These are phyloP conservation scores for Ophiostoma quercus DNA, from an alignment of 2,329 filamentous ascomycete genomes.

Conservation along the genomic window DNA sequence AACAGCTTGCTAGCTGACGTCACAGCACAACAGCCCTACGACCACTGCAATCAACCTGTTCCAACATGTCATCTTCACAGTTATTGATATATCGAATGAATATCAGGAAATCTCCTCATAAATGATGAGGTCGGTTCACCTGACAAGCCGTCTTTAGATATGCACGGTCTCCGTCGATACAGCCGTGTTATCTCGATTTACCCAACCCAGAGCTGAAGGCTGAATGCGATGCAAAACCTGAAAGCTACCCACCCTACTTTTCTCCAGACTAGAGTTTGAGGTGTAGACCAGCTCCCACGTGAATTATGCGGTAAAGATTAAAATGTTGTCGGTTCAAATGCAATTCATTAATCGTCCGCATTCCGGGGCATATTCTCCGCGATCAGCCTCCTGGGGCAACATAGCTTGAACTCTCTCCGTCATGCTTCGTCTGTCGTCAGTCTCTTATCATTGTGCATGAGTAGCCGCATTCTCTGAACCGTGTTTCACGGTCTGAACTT, in stretches of 20 bases:
- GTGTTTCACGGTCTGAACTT: not conserved
- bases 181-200: not conserved
- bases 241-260: not conserved
- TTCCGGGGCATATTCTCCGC: not conserved
- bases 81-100: not conserved
- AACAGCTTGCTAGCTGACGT: not conserved
- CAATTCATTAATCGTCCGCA: not conserved
- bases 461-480: not conserved
- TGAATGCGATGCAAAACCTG: not conserved
- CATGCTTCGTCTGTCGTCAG: not conserved
- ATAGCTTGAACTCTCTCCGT: not conserved
- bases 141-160: not conserved
- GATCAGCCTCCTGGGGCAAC: not conserved
- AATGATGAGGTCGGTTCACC: not conserved
- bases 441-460: conserved; percentile 1
- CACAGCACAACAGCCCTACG: not conserved
- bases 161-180: not conserved
- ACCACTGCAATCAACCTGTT: not conserved
- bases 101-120: not conserved
- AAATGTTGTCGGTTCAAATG: not conserved
- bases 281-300: not conserved
- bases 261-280: not conserved
- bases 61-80: not conserved
- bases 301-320: not conserved
- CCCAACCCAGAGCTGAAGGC: not conserved